Evolutionary conservation across 106 monocot genomes (phyloP).

Genomic region (Ottelia alismoides): DNA sequence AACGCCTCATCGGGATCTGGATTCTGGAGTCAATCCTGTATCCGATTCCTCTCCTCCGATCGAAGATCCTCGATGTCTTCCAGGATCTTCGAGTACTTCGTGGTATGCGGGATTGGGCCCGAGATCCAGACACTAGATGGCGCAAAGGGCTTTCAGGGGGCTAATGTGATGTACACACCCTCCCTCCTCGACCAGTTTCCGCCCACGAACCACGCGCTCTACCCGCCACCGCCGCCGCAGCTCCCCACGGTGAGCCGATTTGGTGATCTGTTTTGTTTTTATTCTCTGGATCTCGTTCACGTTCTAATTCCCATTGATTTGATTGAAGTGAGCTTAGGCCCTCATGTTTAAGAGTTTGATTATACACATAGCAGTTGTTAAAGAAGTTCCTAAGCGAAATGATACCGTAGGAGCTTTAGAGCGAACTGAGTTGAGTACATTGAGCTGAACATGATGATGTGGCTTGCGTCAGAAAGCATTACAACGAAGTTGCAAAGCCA

Average conservation of each 20-base stretch:
- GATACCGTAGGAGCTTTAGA: too few relatives aligned
- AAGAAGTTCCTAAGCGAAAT: too few relatives aligned
- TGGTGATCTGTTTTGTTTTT: neutral
- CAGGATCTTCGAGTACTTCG: constrained; percentile 92
- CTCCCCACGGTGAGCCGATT: constrained; percentile 59
- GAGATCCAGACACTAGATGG: constrained; percentile 80
- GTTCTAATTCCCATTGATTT: too few relatives aligned
- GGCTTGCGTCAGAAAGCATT: too few relatives aligned
- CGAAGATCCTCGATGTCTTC: constrained; percentile 14
- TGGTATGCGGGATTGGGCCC: constrained; percentile 95
- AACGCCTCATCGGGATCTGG: too few relatives aligned
- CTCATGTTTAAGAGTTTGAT: too few relatives aligned
- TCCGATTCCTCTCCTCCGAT: neutral
- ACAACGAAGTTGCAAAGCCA: too few relatives aligned
- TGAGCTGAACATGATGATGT: too few relatives aligned
- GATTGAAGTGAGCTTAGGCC: too few relatives aligned
- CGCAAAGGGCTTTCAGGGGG: constrained; percentile 58
- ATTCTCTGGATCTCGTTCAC: neutral
- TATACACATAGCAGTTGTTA: too few relatives aligned
- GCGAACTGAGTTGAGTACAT: too few relatives aligned
- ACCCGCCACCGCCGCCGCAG: constrained; percentile 95
- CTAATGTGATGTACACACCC: constrained; percentile 53
- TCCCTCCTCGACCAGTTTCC: constrained; percentile 87
- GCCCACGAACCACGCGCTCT: constrained; percentile 57
- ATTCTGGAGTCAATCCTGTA: too few relatives aligned